Percentiles rank a stretch among this genome's conserved stretches.
Conservation (phyloP, 2,329 filamentous ascomycete species). For the Alternaria sp. region DNA sequence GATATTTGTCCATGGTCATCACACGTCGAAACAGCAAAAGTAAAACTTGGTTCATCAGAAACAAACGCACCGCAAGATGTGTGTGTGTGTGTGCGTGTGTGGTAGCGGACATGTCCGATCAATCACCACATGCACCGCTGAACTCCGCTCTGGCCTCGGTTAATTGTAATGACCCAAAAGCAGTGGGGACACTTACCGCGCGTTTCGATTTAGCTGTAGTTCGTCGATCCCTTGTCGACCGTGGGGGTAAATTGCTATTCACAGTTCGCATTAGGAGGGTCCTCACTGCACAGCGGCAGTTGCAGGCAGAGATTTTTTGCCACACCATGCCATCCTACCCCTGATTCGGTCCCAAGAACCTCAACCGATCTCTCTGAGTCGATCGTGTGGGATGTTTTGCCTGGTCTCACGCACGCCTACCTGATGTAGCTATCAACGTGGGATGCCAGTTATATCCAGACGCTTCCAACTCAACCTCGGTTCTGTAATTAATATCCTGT, state of each 20-base stretch:
- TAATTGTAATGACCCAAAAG: background rate
- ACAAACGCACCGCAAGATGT: background rate
- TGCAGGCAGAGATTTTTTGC: slow-evolving; percentile 21
- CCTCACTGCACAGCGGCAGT: slow-evolving; percentile 13
- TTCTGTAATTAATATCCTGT: slow-evolving; percentile 5
- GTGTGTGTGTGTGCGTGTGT: background rate
- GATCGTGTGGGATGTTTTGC: slow-evolving; percentile 34
- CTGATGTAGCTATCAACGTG: slow-evolving; percentile 28
- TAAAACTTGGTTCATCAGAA: background rate
- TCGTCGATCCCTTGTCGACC: slow-evolving; percentile 17
- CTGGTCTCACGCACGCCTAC: slow-evolving; percentile 27
- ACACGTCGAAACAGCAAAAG: background rate
- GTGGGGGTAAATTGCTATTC: slow-evolving; percentile 22
- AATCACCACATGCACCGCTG: slow-evolving; percentile 8
- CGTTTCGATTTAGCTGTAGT: slow-evolving; percentile 9
- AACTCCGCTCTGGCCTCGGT: slow-evolving; percentile 14
- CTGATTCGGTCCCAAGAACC: slow-evolving; percentile 20
- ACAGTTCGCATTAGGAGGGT: background rate
- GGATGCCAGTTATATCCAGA: slow-evolving; percentile 37
- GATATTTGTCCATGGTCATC: background rate
- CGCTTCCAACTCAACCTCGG: slow-evolving; percentile 29
- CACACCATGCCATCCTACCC: slow-evolving; percentile 18
- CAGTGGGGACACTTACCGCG: slow-evolving; percentile 1
- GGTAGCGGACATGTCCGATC: slow-evolving; percentile 5
- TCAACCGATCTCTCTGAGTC: slow-evolving; percentile 24